Evolutionary conservation across 2,329 filamentous ascomycete genomes (phyloP).

Genomic region (Pseudomassariella vexata): DNA sequence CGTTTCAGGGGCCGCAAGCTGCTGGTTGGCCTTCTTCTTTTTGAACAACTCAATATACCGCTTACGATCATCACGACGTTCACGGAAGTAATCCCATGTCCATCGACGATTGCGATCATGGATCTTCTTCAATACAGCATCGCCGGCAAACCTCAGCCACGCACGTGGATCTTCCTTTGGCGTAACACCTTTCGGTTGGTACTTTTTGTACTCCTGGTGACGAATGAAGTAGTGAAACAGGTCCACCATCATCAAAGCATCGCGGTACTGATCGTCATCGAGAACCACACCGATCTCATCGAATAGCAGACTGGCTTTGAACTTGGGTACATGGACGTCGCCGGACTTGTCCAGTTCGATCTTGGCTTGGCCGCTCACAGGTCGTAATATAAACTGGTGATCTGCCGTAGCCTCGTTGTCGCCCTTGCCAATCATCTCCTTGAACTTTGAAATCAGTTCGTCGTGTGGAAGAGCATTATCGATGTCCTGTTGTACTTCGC

Average conservation of each 20-base stretch:
- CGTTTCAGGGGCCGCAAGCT: constrained; percentile 63
- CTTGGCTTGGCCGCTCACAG: constrained; percentile 90
- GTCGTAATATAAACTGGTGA: constrained; percentile 93
- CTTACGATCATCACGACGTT: constrained; percentile 82
- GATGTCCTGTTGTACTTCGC: constrained; percentile 58
- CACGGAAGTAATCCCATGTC: constrained; percentile 94
- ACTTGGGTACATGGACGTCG: constrained; percentile 69
- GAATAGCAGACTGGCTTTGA: constrained; percentile 87
- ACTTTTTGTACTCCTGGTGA: constrained; percentile 93
- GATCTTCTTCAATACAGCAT: constrained; percentile 87
- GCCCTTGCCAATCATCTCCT: constrained; percentile 69
- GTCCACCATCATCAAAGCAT: constrained; percentile 96
- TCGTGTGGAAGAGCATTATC: constrained; percentile 63
- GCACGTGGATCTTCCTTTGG: constrained; percentile 87
- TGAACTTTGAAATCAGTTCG: constrained; percentile 73
- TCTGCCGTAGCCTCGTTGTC: constrained; percentile 47
- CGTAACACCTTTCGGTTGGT: constrained; percentile 74
- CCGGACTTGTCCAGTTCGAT: constrained; percentile 93
- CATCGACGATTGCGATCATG: constrained; percentile 88
- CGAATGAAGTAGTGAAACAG: constrained; percentile 97
- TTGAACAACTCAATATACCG: constrained; percentile 95
- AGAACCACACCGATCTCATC: constrained; percentile 98
- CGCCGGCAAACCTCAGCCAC: constrained; percentile 87
- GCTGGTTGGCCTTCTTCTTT: constrained; percentile 74
- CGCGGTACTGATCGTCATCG: constrained; percentile 95